Percentiles rank a stretch among this genome's conserved stretches.
Conservation (phyloP, 2,329 filamentous ascomycete species). For the Apiospora koreana region DNA sequence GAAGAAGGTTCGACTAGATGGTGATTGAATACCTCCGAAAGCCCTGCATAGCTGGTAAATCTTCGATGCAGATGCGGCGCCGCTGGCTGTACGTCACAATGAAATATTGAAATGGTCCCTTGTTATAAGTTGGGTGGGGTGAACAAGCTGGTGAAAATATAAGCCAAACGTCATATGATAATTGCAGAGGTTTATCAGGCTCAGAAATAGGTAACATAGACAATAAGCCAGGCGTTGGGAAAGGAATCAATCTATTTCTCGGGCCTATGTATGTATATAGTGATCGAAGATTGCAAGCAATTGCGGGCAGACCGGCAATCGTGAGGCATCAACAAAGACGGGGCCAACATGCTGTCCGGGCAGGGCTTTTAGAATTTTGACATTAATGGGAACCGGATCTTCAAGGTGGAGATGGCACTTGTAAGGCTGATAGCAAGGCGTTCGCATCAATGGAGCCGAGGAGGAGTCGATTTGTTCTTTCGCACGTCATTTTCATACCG, state of each 20-base stretch:
- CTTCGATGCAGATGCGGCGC: background rate
- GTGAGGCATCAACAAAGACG: background rate
- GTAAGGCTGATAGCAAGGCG: conserved; percentile 2
- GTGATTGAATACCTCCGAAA: background rate
- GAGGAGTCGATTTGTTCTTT: background rate
- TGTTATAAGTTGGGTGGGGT: background rate
- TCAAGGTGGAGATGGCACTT: background rate
- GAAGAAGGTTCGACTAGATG: background rate
- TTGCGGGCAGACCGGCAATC: conserved; percentile 2
- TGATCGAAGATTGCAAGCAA: background rate
- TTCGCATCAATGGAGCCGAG: background rate
- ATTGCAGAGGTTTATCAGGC: background rate
- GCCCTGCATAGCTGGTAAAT: background rate
- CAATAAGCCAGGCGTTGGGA: background rate
- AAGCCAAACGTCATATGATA: background rate
- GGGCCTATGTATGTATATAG: background rate
- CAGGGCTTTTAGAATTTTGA: background rate
- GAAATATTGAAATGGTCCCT: background rate
- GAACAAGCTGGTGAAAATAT: background rate
- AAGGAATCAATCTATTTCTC: no score
- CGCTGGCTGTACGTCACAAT: background rate
- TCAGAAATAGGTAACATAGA: background rate
- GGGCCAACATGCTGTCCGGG: conserved; percentile 3
- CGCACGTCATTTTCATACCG: background rate
- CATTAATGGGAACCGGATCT: background rate